Evolutionary conservation across 345 rosid genomes (phyloP), one percentile per base, ranked within the genome.

Genomic region (rapeseed (Brassica napus)): DNA sequence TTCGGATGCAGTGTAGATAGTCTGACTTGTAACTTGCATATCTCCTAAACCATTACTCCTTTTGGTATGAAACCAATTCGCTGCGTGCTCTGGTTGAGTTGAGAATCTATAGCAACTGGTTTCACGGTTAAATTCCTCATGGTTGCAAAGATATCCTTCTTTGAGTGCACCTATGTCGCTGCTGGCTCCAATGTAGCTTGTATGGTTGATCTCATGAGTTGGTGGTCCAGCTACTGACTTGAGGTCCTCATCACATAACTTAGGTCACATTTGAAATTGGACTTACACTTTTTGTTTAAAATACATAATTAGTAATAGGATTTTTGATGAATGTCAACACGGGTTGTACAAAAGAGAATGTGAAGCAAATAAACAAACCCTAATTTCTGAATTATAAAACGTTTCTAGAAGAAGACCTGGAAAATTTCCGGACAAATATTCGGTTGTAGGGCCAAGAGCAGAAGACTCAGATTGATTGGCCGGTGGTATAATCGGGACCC

Each of bases 391-490:
- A 77, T 62, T 61, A 16, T 47, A 47, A 54, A 54, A 35, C 6
- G 16, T 12, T n/a, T 39, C 2, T 7, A 32, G 16, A 31, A 34
- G 32, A 21, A 35, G 35, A 34, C 28, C 69, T 65, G 30, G 10
- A 66, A 66, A 66, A 37, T 66, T 21, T 65, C 16, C 69, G 31
- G 16, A 37, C 69, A 66, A 66, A 66, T 66, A 66, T 66, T 70
- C 75, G 55, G 21, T 37, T 30, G 65, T 64, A 59, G 65, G 76
- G n/a, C 35, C 75, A 35, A 15, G 4, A 52, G 15, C 26, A 35
- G 34, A 32, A 54, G 66, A 68, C 63, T 60, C 62, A 72, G 64
- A 67, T 57, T 79, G 74, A 79, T 67, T 79, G 78, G 82, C 57
- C 74, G 82, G 69, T 30, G 32, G 44, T 67, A 47, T 12, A 18